Evolutionary conservation across 495 filamentous ascomycete genomes (phyloP), one percentile per base, ranked within the genome.

Genomic region (Penicillium subrubescens): DNA sequence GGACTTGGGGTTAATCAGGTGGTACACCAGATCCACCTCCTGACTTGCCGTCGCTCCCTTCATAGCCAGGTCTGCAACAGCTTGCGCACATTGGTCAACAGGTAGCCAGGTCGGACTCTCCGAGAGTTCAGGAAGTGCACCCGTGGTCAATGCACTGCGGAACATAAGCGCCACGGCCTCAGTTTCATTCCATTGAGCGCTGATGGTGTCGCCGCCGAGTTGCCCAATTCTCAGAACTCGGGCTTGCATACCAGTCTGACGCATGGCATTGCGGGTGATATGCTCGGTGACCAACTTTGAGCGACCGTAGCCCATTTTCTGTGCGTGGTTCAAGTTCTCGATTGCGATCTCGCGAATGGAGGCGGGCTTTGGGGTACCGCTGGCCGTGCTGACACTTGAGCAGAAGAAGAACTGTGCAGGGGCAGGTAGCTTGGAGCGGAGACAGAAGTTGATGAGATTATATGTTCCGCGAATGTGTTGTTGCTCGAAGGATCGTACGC

Each of bases 131-230:
- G 88, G 89, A 5, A 91, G 73, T 39, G 79, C 80, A 5, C 80
- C 80, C 0, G 83, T 78, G 0, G 83, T 71, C 21, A 73, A 67
- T 5, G 80, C 77, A 8, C 77, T 84, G 29, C 79, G 81, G 39
- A 90, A 75, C 82, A 90, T 84, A 46, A 89, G 68, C 37, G 88
- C 85, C 70, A 87, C 88, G 8, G 87, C 87, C 69, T 91, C 88
- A 0, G 78, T 85, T 19, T 77, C 74, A 62, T 89, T 91, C 88
- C 88, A 90, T 15, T 85, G 77, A 0, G 87, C 88, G 33, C 65
- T 69, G 33, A 74, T 59, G 0, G 78, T 86, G 68, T 88, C 86
- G 2, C 84, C 88, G n/a, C 80, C 81, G 5, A 91, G 72, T 67
- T 90, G 88, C 0, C 88, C 88, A n/a, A 90, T 81, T 23, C 88